These are phyloP conservation scores for Aotearoamyces nothofagi DNA, from an alignment of 2,329 filamentous ascomycete genomes.

Conservation along the genomic window DNA sequence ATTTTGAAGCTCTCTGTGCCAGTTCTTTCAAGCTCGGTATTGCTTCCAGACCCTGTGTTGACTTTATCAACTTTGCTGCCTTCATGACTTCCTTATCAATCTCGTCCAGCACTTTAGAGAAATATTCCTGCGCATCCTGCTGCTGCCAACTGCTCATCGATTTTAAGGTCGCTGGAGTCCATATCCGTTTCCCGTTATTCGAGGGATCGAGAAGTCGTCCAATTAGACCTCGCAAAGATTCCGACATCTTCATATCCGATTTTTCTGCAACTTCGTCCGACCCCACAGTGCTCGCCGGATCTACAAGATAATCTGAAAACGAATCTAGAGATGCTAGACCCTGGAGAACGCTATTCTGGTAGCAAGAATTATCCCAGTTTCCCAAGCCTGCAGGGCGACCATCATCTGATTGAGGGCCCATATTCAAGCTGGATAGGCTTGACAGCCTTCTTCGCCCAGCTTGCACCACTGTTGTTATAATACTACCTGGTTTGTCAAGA, in stretches of 20 bases:
- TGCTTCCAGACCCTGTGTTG: conserved; percentile 12
- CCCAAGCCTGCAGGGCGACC: conserved; percentile 54
- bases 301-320: conserved; percentile 48
- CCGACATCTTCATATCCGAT: conserved; percentile 17
- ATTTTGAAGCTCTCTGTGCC: not conserved
- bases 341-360: conserved; percentile 92
- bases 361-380: conserved; percentile 92
- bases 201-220: conserved; percentile 50
- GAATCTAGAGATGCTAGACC: conserved; percentile 62
- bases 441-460: conserved; percentile 39
- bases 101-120: conserved; percentile 74
- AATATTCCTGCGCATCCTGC: conserved; percentile 97
- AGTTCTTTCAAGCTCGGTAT: conserved; percentile 5
- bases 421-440: conserved; percentile 24
- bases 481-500: conserved; percentile 33
- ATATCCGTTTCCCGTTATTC: conserved; percentile 63
- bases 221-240: conserved; percentile 38
- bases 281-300: conserved; percentile 6
- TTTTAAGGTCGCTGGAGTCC: conserved; percentile 70
- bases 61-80: conserved; percentile 20
- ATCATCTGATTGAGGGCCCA: conserved; percentile 25
- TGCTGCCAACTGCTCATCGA: conserved; percentile 93
- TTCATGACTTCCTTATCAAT: conserved; percentile 62
- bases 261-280: conserved; percentile 3
- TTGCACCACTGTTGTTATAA: conserved; percentile 41